phyloP scores from a whole-genome alignment of 78 protist genomes.

The Creolimax fragrantissima region DNA sequence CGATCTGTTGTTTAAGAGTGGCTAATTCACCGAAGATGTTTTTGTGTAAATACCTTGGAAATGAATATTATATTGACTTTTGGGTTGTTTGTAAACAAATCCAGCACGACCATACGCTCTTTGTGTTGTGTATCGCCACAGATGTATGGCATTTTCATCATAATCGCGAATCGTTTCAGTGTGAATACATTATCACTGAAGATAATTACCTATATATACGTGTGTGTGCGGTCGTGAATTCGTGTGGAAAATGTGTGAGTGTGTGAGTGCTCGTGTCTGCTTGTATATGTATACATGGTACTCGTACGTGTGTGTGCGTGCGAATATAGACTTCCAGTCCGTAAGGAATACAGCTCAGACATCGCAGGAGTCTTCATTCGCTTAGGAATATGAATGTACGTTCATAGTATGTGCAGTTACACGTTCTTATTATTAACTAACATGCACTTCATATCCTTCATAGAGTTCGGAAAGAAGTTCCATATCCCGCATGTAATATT shows the following conservation, averaged over 20 bases:
- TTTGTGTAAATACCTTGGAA: too few species aligned
- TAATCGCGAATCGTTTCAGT: constrained; percentile 65
- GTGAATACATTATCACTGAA: constrained; percentile 35
- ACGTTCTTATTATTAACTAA: too few species aligned
- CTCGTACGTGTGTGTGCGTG: background rate
- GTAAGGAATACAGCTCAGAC: too few species aligned
- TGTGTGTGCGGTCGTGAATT: background rate
- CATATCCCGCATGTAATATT: too few species aligned
- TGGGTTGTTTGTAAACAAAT: constrained; percentile 42
- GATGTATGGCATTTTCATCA: constrained; percentile 44
- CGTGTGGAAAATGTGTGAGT: background rate
- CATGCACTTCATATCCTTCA: too few species aligned
- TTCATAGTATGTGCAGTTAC: too few species aligned
- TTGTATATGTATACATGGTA: constrained; percentile 2
- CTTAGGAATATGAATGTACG: too few species aligned
- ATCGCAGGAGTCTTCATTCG: too few species aligned
- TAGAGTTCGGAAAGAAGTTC: too few species aligned
- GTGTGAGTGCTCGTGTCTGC: constrained; percentile 17
- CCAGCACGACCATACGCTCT: constrained; percentile 59
- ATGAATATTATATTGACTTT: constrained; percentile 53
- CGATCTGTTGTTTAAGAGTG: too few species aligned
- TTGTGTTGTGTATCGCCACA: constrained; percentile 58
- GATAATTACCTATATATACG: background rate
- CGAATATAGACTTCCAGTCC: too few species aligned
- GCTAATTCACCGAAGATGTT: too few species aligned